Evolutionary conservation across 2,329 filamentous ascomycete genomes (phyloP), one percentile per base, ranked within the genome.

Genomic region (Ophiosphaerella narmari): DNA sequence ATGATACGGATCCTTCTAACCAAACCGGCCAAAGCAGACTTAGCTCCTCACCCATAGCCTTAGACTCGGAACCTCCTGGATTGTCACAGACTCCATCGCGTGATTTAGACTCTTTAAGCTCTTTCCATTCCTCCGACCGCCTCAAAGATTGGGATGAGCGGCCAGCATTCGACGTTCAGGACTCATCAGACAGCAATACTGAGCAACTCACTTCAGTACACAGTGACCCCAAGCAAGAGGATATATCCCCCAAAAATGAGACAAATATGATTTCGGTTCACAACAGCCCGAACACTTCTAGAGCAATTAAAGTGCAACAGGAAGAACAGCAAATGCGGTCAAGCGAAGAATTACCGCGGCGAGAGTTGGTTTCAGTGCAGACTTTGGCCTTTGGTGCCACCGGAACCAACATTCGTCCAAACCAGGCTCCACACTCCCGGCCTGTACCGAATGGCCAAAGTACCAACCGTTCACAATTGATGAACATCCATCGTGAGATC

Each of bases 401-500:
- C 5, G 54, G 44, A 35, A 47, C 42, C 9, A 44, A 45, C 18
- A 36, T 48, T n/a, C 54, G 50, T 8, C 32, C 43, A 16, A 48
- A 40, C 38, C 23, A 45, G 31, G 7, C 31, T 46, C 12, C 29
- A 41, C 5, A 47, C 23, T 36, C 54, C 48, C 55, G 35, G 55
- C 14, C 47, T 48, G 45, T 44, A 40, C 36, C 51, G 18, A 50
- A 54, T 50, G 43, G 49, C 34, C 47, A 50, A 2, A 55, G 39
- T 37, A 39, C 48, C 49, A 64, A 62, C 39, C 56, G 50, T 13
- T 54, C 55, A 6, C 56, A 65, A 31, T 57, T 69, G 43, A 60
- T 62, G 12, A 58, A 64, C n/a, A 69, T 70, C 4, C 57, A 66
- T 34, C 61, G 60, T 26, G 67, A 72, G 9, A 63, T 72, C 7